Conservation (phyloP, 2,329 filamentous ascomycete genomes). For the Alternaria infectoria region DNA sequence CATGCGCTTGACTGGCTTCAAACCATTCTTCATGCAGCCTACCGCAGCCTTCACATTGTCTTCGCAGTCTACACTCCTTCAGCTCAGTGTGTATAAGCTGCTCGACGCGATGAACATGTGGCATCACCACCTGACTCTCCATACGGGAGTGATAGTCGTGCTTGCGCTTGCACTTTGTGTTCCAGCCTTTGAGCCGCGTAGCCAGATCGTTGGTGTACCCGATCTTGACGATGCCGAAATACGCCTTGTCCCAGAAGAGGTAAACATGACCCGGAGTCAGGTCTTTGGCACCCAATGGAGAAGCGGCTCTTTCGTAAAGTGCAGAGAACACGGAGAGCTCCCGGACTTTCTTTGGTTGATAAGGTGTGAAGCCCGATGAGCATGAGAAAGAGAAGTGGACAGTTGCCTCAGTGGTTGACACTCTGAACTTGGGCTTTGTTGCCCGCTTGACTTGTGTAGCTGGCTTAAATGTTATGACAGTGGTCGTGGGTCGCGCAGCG, state of each 20-base stretch:
- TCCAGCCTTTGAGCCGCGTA: conserved; percentile 15
- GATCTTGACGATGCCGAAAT: conserved; percentile 25
- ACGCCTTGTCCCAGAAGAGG: conserved; percentile 20
- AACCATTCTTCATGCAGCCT: conserved; percentile 91
- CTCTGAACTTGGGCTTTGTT: not conserved
- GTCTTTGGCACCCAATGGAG: conserved; percentile 3
- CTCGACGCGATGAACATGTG: conserved; percentile 83
- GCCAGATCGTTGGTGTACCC: conserved; percentile 15
- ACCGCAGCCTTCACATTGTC: conserved; percentile 73
- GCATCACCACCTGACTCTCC: conserved; percentile 64
- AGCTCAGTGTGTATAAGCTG: conserved; percentile 85
- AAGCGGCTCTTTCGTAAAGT: not conserved
- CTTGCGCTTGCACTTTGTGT: conserved; percentile 9
- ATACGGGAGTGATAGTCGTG: conserved; percentile 7
- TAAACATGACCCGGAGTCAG: conserved; percentile 17
- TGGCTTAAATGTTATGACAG: not conserved
- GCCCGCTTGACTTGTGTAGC: not conserved
- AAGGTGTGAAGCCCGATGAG: not conserved
- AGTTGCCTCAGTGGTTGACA: not conserved
- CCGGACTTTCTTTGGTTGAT: not conserved
- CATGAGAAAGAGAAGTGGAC: not conserved
- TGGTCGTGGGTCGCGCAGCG: not conserved
- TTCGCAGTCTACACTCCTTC: conserved; percentile 60
- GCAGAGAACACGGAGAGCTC: not conserved
- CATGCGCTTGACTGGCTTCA: conserved; percentile 60